Evolutionary conservation across 2,329 filamentous ascomycete genomes (phyloP).

Genomic region (Amphichorda felina): DNA sequence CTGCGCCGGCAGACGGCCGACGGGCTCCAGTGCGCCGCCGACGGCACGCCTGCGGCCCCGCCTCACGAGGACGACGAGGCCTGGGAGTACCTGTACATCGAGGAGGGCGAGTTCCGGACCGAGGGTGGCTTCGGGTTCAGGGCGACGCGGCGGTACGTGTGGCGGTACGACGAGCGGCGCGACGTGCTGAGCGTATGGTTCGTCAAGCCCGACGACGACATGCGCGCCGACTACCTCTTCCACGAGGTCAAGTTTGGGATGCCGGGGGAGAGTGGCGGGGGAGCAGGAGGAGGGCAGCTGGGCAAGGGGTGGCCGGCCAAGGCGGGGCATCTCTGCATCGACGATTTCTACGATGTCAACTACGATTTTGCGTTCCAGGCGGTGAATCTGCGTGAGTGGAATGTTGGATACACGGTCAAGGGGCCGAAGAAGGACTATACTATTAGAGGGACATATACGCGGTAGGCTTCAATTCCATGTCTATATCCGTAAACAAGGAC

Average conservation of each 20-base stretch:
- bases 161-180: conserved; percentile 50
- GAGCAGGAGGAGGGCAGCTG: conserved; percentile 9
- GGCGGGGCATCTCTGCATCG: conserved; percentile 57
- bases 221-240: conserved; percentile 60
- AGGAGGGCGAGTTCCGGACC: conserved; percentile 53
- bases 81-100: conserved; percentile 56
- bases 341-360: conserved; percentile 59
- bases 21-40: conserved; percentile 24
- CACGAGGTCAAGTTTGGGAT: conserved; percentile 55
- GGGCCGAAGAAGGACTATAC: conserved; percentile 67
- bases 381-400: conserved; percentile 45
- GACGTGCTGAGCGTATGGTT: conserved; percentile 66
- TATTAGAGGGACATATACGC: conserved; percentile 39
- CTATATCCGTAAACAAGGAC: too few relatives aligned
- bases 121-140: conserved; percentile 42
- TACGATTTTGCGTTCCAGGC: conserved; percentile 56
- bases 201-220: conserved; percentile 48
- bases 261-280: conserved; percentile 17
- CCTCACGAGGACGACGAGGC: conserved; percentile 19
- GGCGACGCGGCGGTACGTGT: conserved; percentile 57
- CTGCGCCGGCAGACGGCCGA: conserved; percentile 47
- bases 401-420: conserved; percentile 50
- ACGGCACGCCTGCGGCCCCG: conserved; percentile 1
- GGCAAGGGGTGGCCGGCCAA: conserved; percentile 47
- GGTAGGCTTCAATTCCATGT: conserved; percentile 14